These are phyloP conservation scores for Trichoderma sp. DNA, from an alignment of 2,329 filamentous ascomycete genomes.

Conservation along the genomic window DNA sequence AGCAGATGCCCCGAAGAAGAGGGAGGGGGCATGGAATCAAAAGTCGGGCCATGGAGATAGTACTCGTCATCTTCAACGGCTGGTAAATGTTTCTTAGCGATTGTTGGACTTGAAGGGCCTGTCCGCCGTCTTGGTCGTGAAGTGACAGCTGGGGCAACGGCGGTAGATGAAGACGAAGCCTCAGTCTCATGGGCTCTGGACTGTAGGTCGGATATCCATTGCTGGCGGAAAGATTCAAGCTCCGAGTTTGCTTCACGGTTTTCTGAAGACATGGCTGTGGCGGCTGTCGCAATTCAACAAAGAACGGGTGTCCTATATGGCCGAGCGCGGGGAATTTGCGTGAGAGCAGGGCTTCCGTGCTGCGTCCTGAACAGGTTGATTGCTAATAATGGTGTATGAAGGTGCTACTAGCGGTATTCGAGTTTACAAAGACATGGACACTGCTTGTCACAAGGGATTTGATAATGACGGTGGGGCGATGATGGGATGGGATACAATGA, in stretches of 20 bases:
- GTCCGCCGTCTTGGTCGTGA: background rate
- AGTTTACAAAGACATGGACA: background rate
- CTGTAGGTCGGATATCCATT: conserved; percentile 83
- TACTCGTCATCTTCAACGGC: conserved; percentile 21
- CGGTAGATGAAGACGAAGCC: background rate
- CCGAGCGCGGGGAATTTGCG: conserved; percentile 17
- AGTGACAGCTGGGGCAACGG: background rate
- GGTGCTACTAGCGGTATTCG: background rate
- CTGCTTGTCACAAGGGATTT: background rate
- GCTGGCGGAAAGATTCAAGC: conserved; percentile 77
- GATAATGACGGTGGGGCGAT: background rate
- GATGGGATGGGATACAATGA: background rate
- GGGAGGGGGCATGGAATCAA: conserved; percentile 21
- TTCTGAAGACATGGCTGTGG: conserved; percentile 22
- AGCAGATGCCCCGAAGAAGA: conserved; percentile 20
- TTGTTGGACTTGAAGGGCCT: background rate
- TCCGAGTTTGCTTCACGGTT: conserved; percentile 54
- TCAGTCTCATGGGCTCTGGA: conserved; percentile 28
- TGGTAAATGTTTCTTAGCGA: background rate
- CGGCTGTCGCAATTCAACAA: background rate
- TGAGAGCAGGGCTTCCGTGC: background rate
- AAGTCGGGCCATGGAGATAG: conserved; percentile 20
- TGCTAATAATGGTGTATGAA: background rate
- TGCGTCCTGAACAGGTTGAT: background rate
- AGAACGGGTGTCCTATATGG: conserved; percentile 12